phyloP scores from a whole-genome alignment of 768 basidiomycete genomes.

The Tephrocybe sp. region DNA sequence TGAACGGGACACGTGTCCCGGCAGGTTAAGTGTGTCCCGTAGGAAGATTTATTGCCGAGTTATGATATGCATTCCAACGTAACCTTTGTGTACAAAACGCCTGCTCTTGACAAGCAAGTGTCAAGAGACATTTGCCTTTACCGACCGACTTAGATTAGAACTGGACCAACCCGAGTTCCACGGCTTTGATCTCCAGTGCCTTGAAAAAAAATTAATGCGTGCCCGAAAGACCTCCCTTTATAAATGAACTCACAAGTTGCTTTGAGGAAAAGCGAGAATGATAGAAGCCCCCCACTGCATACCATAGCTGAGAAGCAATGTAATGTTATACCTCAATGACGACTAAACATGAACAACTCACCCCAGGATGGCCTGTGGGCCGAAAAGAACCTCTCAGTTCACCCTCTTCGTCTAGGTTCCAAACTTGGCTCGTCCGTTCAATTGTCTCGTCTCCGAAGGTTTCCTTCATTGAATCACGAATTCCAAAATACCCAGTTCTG shows the following conservation, averaged over 20 bases:
- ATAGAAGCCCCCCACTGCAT: slow-evolving; percentile 35
- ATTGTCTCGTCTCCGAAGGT: slow-evolving; percentile 37
- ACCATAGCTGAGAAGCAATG: slow-evolving; percentile 34
- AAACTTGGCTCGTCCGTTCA: slow-evolving; percentile 27
- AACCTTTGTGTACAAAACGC: too few relatives aligned
- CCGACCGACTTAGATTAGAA: too few relatives aligned
- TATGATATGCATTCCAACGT: too few relatives aligned
- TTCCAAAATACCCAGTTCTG: slow-evolving; percentile 29
- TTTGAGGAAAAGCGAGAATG: slow-evolving; percentile 34
- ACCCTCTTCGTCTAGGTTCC: slow-evolving; percentile 42
- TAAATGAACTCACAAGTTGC: slow-evolving; percentile 28
- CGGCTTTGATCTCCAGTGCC: slow-evolving; percentile 37
- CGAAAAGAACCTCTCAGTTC: slow-evolving; percentile 36
- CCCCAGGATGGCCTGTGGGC: slow-evolving; percentile 43
- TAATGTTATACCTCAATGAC: background rate
- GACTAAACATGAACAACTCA: slow-evolving; percentile 16
- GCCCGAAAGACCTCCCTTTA: background rate
- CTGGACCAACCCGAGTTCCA: slow-evolving; percentile 23
- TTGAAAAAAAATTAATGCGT: slow-evolving; percentile 4
- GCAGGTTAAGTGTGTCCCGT: too few relatives aligned
- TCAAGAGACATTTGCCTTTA: too few relatives aligned
- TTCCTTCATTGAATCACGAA: slow-evolving; percentile 26
- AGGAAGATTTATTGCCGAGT: too few relatives aligned
- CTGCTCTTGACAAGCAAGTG: too few relatives aligned
- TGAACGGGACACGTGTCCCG: too few relatives aligned